phyloP scores from a whole-genome alignment of 1,139 yeast species.

The Diutina catenulata region DNA sequence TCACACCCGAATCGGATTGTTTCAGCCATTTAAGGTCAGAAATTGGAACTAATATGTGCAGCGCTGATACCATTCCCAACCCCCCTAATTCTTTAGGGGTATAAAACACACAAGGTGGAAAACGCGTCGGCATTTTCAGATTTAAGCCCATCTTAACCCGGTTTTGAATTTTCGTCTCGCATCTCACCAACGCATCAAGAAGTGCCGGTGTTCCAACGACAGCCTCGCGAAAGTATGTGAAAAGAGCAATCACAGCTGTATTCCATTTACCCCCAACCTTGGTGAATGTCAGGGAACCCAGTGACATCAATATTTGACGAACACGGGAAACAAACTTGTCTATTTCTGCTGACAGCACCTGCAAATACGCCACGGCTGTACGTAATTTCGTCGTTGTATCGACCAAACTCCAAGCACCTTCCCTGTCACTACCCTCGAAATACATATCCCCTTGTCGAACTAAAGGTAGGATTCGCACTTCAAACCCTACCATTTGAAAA shows the following conservation, averaged over 20 bases:
- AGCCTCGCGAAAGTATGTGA: slow-evolving; percentile 89
- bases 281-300: slow-evolving; percentile 92
- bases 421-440: slow-evolving; percentile 26
- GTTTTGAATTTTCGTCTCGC: slow-evolving; percentile 91
- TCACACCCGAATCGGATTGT: slow-evolving; percentile 82
- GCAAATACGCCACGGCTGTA: slow-evolving; percentile 79
- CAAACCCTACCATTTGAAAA: slow-evolving; percentile 93
- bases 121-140: slow-evolving; percentile 96
- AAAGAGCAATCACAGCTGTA: slow-evolving; percentile 76
- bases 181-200: slow-evolving; percentile 72
- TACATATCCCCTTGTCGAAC: slow-evolving; percentile 39
- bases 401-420: slow-evolving; percentile 87
- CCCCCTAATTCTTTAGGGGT: slow-evolving; percentile 98
- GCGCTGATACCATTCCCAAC: slow-evolving; percentile 93
- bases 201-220: slow-evolving; percentile 72
- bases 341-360: slow-evolving; percentile 73
- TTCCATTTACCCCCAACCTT: slow-evolving; percentile 96
- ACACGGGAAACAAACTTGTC: slow-evolving; percentile 74
- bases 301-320: slow-evolving; percentile 85
- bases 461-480: slow-evolving; percentile 78
- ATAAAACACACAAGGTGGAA: slow-evolving; percentile 97
- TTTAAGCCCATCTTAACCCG: slow-evolving; percentile 91
- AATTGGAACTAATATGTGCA: slow-evolving; percentile 89
- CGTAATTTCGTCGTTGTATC: slow-evolving; percentile 68
- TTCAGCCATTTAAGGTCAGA: slow-evolving; percentile 85